Base-by-base conservation (phyloP, 2,329 filamentous ascomycete species). In the Colletotrichum siamense region DNA sequence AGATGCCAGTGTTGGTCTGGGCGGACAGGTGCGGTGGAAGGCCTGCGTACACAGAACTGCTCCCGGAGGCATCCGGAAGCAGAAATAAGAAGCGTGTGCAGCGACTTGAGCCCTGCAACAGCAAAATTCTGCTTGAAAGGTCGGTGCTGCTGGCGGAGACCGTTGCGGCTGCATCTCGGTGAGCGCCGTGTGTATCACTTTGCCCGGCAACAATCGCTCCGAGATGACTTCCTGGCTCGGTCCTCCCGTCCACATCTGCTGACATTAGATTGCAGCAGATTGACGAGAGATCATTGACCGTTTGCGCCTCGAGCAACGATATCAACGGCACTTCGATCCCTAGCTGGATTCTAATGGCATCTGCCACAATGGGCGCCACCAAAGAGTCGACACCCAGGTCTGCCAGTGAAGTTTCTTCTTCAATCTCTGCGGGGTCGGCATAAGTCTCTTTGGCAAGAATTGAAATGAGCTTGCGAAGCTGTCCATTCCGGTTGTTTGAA, bases 181-280 rank as follows among this genome's bases (percentile, higher is more conserved):
- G 55, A 28, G 16, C 13, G 8, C 55, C 5, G 4, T 59, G 24
- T 28, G 55, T 59, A 2, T 8, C 1, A 16, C 52, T 12, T 0
- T 26, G 1, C 24, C 12, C 44, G 44, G n/a, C 44, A 22, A 22
- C 10, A 13, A 22, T 2, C 10, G n/a, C 18, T 13, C 1, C n/a
- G 4, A 22, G 10, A 22, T 49, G 44, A 3, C 1, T 13, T 13
- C 3, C n/a, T 22, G 44, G 44, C n/a, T n/a, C n/a, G 4, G n/a
- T 22, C 6, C 9, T 13, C 10, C 6, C n/a, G 10, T 13, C 44
- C 2, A 1, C n/a, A 0, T 49, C n/a, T 49, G 10, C 0, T 8
- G 1, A 13, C 2, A 13, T 49, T 1, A 49, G 3, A 13, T 8
- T 22, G n/a, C 0, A 24, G 24, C 55, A 59, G 15, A 59, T 16